phyloP scores from a whole-genome alignment of 2,329 filamentous ascomycete genomes.

The Trichoderma atroviride region DNA sequence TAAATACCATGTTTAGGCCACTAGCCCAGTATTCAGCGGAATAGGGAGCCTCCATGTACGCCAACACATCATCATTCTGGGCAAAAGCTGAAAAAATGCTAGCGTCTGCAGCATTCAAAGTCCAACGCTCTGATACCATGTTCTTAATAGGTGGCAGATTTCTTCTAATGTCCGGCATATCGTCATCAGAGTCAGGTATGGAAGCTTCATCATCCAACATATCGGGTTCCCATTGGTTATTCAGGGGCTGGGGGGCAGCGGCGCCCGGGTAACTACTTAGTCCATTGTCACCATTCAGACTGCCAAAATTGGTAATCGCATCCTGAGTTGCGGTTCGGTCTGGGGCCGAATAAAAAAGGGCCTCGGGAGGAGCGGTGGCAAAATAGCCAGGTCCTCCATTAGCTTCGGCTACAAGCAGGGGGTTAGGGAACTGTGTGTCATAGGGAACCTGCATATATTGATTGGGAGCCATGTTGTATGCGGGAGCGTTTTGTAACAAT shows the following conservation, averaged over 20 bases:
- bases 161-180: constrained; percentile 46
- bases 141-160: constrained; percentile 41
- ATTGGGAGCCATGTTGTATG: background rate
- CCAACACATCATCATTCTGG: constrained; percentile 58
- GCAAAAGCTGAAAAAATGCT: constrained; percentile 54
- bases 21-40: constrained; percentile 78
- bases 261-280: background rate
- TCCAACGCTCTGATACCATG: constrained; percentile 38
- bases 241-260: constrained; percentile 9
- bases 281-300: background rate
- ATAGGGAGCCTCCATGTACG: constrained; percentile 66
- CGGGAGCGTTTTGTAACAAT: background rate
- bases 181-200: constrained; percentile 64
- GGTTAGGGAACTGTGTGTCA: constrained; percentile 30
- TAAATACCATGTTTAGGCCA: constrained; percentile 80
- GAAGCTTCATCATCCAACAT: constrained; percentile 60
- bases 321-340: background rate
- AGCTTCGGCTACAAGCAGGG: constrained; percentile 27
- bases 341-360: background rate
- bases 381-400: background rate
- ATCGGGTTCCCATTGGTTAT: constrained; percentile 34
- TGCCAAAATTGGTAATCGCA: background rate
- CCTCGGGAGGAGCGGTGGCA: background rate
- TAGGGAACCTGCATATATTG: constrained; percentile 21
- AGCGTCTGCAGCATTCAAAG: constrained; percentile 46